Percentiles rank a stretch among this genome's conserved stretches.
Evolutionary conservation across 169 alveolate species (phyloP).

Genomic region (Eimeria falciformis): DNA sequence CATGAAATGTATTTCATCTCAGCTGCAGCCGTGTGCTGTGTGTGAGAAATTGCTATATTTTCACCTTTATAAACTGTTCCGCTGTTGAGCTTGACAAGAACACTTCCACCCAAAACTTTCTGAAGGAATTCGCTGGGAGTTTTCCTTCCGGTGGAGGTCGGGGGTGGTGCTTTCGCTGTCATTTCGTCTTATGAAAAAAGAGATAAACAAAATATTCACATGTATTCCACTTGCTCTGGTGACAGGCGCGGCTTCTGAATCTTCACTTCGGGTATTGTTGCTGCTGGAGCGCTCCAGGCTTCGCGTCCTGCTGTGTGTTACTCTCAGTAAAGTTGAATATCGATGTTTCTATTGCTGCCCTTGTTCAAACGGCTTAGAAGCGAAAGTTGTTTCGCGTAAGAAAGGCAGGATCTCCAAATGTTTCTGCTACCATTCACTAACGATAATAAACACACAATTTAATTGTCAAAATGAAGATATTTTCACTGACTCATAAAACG

Average conservation of each 20-base stretch:
- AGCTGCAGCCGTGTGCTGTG: no score
- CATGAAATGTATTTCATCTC: no score
- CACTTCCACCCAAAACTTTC: conserved; percentile 73
- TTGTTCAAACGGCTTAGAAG: no score
- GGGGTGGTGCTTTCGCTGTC: conserved; percentile 38
- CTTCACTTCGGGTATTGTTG: not conserved
- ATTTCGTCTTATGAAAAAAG: not conserved
- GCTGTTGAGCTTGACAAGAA: conserved; percentile 74
- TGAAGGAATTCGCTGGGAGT: conserved; percentile 79
- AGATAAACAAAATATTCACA: not conserved
- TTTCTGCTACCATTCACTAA: no score
- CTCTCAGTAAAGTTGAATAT: no score
- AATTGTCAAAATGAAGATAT: not conserved
- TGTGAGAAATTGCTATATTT: no score
- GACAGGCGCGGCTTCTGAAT: not conserved
- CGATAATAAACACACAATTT: not conserved
- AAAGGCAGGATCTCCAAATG: no score
- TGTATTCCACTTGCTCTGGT: not conserved
- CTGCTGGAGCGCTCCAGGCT: not conserved
- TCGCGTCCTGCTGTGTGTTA: not conserved
- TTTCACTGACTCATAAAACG: not conserved
- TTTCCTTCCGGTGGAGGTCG: conserved; percentile 61
- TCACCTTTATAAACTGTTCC: conserved; percentile 77
- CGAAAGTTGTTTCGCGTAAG: no score
- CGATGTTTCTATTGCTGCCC: no score